Base-by-base conservation (phyloP, 164 flowering plant genomes). In the Echeveria elegans region DNA sequence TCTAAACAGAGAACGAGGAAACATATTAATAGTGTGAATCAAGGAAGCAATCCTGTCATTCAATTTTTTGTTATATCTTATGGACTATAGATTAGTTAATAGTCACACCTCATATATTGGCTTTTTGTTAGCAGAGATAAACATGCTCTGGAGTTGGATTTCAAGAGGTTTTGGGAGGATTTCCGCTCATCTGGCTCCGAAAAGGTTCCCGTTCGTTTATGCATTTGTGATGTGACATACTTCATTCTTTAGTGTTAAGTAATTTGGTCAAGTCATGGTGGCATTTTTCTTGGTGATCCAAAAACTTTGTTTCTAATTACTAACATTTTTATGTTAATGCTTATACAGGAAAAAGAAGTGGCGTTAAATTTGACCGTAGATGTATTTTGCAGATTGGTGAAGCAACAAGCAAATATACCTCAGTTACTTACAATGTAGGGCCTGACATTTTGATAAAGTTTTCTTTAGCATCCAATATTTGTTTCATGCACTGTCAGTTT, bases 141-240 rank as follows among this genome's bases (percentile, higher is more conserved):
- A 73, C 82, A 87, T 89, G 97, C 86, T 71, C 64, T 92, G 88
- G 99, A 95, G 78, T 75, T 88, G 97, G 99, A 95, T 74, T 95
- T 95, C 80, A 95, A 92, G 81, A 92, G 97, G 76, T 83, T 71
- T 68, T 95, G 99, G 99, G 98, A 92, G 78, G 97, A 90, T 76
- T 95, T 95, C 77, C 89, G 98, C 67, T 95, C 99, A 66, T 95
- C 97, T 73, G 81, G 83, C 81, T 92, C 87, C 28, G 99, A 92
- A 78, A 92, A 88, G 97, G 99, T 90, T 48, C 50, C 43, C 26
- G 50, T 64, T 0, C 68, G 19, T 65, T 4, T 59, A 6, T 34
- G 47, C 34, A 59, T 50, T 14, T 40, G 37, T 48, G 63, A 26
- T 47, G 52, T 52, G 23, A 21, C 29, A 40, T 26, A 41, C 31